Conservation (phyloP, 73 alveolate genomes). For the Symbiodinium natans region DNA sequence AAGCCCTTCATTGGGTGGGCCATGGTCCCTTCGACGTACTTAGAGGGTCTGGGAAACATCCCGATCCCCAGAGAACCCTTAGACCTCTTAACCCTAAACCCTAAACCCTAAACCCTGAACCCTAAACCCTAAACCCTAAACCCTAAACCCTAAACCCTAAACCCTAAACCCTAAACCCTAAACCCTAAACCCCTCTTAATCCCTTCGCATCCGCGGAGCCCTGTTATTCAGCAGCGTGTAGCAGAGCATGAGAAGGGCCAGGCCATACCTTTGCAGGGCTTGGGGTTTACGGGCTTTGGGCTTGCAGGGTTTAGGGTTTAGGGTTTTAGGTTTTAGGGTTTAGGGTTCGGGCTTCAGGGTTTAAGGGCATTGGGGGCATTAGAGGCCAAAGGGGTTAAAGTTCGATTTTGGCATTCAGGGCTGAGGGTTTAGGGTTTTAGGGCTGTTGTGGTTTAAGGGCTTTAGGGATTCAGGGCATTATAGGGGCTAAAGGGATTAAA, state of each 20-base stretch:
- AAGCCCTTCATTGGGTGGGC: too few relatives aligned
- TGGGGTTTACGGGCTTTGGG: not conserved
- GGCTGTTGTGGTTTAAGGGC: not conserved
- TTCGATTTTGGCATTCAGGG: not conserved
- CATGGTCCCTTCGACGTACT: too few relatives aligned
- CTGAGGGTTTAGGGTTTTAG: not conserved
- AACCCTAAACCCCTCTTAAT: too few relatives aligned
- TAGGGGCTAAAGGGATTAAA: not conserved
- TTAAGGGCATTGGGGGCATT: too few relatives aligned
- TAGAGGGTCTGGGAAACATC: too few relatives aligned
- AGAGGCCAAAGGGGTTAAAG: not conserved
- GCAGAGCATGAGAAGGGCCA: conserved; percentile 24
- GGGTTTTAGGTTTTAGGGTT: not conserved
- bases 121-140: not conserved
- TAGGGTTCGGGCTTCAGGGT: not conserved
- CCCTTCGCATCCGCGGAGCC: not conserved
- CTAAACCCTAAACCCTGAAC: not conserved
- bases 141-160: not conserved
- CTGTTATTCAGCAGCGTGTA: conserved; percentile 75
- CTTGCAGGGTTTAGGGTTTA: too few relatives aligned
- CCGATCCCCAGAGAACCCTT: too few relatives aligned
- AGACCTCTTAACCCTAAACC: not conserved
- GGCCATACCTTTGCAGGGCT: conserved; percentile 13
- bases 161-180: not conserved
- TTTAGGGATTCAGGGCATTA: not conserved